Percentiles rank a stretch among this genome's conserved stretches.
Evolutionary conservation across 352 stramenopile species (phyloP).

Genomic region (Globisporangium recalcitrans): DNA sequence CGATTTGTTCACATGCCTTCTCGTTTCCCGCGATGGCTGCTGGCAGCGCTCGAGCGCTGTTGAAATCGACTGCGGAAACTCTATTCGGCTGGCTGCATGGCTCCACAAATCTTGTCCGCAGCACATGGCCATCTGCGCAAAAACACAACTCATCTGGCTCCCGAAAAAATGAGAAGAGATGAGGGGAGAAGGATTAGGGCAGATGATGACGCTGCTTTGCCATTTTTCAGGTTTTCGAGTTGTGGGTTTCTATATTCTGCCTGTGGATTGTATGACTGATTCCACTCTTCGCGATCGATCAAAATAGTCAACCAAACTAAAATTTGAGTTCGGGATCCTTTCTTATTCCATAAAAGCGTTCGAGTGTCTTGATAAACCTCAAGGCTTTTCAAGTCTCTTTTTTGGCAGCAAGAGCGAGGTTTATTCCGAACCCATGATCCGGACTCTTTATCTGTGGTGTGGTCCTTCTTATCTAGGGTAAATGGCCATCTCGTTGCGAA

Average conservation of each 20-base stretch:
- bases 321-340: neutral
- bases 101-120: neutral
- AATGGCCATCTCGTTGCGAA: too few species aligned
- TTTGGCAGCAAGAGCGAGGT: neutral
- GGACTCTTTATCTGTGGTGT: too few species aligned
- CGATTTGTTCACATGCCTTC: too few species aligned
- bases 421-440: too few species aligned
- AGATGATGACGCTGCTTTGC: neutral
- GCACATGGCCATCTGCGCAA: too few species aligned
- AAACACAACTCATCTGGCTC: neutral
- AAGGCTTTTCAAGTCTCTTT: neutral
- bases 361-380: too few species aligned
- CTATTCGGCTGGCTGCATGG: neutral
- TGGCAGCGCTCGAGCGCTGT: too few species aligned
- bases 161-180: neutral
- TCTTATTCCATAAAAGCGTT: too few species aligned
- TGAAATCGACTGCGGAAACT: too few species aligned
- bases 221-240: neutral
- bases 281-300: neutral
- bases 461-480: too few species aligned
- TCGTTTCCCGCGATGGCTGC: too few species aligned
- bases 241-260: neutral
- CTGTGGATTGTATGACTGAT: neutral
- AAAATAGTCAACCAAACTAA: neutral
- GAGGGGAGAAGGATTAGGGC: neutral